A percentile compares a stretch with the other conserved stretches of the same genome.
These are phyloP conservation scores for Vaccinium macrocarpon DNA, from an alignment of 148 eudicot species.

Conservation along the genomic window DNA sequence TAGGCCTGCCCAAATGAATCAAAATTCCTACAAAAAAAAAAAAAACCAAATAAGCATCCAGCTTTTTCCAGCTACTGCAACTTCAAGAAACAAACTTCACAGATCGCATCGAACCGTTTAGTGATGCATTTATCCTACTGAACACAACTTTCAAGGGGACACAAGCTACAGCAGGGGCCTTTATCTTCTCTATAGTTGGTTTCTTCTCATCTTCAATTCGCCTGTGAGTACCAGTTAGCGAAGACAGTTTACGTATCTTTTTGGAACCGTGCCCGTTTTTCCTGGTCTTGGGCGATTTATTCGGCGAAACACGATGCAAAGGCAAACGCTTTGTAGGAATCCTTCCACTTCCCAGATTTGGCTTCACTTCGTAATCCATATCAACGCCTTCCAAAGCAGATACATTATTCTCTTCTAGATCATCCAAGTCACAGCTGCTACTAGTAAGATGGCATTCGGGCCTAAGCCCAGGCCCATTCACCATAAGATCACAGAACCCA, in stretches of 20 bases:
- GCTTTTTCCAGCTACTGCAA: slow-evolving; percentile 2
- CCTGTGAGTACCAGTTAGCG: slow-evolving; percentile 47
- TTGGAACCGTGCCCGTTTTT: slow-evolving; percentile 46
- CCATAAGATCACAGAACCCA: slow-evolving; percentile 41
- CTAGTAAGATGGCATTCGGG: slow-evolving; percentile 28
- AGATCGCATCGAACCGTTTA: slow-evolving; percentile 39
- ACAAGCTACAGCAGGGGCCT: slow-evolving; percentile 62
- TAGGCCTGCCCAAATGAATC: slow-evolving; percentile 14
- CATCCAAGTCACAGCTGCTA: slow-evolving; percentile 42
- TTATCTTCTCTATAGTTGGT: slow-evolving; percentile 39
- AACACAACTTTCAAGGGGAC: slow-evolving; percentile 77
- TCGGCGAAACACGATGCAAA: slow-evolving; percentile 24
- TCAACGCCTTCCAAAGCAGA: slow-evolving; percentile 20
- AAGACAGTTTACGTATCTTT: slow-evolving; percentile 77
- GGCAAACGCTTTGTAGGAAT: slow-evolving; percentile 30
- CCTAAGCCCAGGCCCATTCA: slow-evolving; percentile 16
- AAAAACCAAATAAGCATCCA: neutral
- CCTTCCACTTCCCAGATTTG: slow-evolving; percentile 25
- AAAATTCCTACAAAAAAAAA: slow-evolving; percentile 11
- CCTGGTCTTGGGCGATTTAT: slow-evolving; percentile 40
- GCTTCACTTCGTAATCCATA: slow-evolving; percentile 11
- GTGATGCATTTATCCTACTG: slow-evolving; percentile 68
- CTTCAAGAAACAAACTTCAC: slow-evolving; percentile 18
- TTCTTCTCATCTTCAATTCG: slow-evolving; percentile 31
- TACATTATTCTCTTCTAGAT: slow-evolving; percentile 17